Evolutionary conservation across 805 yeast species (phyloP), one percentile per base, ranked within the genome.

Genomic region (Metschnikowia reukaufii): DNA sequence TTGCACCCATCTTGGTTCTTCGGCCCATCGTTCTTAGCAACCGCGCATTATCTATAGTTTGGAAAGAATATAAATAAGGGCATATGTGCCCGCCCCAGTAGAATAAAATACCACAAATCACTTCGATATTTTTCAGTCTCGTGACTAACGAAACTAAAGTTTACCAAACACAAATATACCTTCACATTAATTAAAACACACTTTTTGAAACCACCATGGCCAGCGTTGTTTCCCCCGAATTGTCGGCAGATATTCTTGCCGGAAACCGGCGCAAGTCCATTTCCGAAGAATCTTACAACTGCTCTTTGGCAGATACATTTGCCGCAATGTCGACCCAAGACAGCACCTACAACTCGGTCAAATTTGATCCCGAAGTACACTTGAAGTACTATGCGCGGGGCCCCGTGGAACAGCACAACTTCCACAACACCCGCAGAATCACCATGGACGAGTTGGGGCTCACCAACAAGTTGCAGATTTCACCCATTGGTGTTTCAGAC

Each of bases 401-500:
- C 32, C 55, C 66, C 5, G 68, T 65, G 56, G 67, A 66, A 25
- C 70, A 68, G 44, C 72, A 69, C 38, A 63, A 62, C 51, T 72
- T 57, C 44, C 62, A 64, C 9, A 61, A 58, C 23, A 71, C 74
- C 18, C 63, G 69, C 47, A 63, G 61, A 41, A 61, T 68, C 39
- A 69, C 75, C 2, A 71, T 80, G 73, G 74, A 66, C 39, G 83
- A 81, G 49, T 66, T 81, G 47, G 81, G 80, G 0, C 61, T 74
- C 46, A 56, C 72, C 35, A 61, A 66, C 52, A 68, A 70, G 35
- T 64, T 69, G 48, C 82, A 78, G 58, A 77, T 81, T 44, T 72
- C 81, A 18, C 74, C 73, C 2, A 69, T 80, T 54, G 86, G 82
- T 16, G 84, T 78, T 18, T 68, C 77, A 44, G 82, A 76, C 45